Conservation (phyloP, 2,329 filamentous ascomycete genomes). For the Bipolaris bicolor region DNA sequence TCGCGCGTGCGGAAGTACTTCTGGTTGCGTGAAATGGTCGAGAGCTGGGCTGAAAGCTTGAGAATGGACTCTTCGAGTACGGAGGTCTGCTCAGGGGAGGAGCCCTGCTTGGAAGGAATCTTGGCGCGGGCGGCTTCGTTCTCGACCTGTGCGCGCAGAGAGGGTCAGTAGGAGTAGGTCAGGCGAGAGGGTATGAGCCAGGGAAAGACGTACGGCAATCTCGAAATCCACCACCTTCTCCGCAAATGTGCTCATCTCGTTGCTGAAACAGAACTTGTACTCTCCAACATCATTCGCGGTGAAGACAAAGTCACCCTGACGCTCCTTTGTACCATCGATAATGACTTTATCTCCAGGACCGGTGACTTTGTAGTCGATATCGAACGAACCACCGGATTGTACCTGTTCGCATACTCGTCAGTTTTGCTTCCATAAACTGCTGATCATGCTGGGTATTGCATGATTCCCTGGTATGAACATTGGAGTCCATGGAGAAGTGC, state of each 20-base stretch:
- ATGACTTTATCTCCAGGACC: constrained; percentile 83
- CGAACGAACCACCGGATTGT: constrained; percentile 97
- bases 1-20: constrained; percentile 99
- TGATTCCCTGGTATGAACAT: neutral
- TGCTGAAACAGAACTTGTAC: constrained; percentile 98
- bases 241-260: constrained; percentile 96
- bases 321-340: constrained; percentile 84
- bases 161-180: constrained; percentile 3
- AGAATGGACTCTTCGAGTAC: constrained; percentile 91
- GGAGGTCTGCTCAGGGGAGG: constrained; percentile 85
- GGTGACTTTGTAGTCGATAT: constrained; percentile 89
- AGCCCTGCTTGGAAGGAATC: constrained; percentile 87
- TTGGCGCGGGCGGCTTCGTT: constrained; percentile 80
- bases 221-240: constrained; percentile 99
- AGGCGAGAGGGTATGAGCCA: neutral
- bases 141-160: constrained; percentile 69
- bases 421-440: neutral
- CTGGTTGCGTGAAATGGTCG: constrained; percentile 93
- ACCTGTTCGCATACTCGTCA: constrained; percentile 63
- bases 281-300: constrained; percentile 87
- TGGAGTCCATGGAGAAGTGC: neutral
- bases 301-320: constrained; percentile 97
- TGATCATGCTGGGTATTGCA: no score
- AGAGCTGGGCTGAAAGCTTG: constrained; percentile 91
- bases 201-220: constrained; percentile 72